phyloP scores from a whole-genome alignment of 2,329 filamentous ascomycete genomes.

The Penicillium sp. region DNA sequence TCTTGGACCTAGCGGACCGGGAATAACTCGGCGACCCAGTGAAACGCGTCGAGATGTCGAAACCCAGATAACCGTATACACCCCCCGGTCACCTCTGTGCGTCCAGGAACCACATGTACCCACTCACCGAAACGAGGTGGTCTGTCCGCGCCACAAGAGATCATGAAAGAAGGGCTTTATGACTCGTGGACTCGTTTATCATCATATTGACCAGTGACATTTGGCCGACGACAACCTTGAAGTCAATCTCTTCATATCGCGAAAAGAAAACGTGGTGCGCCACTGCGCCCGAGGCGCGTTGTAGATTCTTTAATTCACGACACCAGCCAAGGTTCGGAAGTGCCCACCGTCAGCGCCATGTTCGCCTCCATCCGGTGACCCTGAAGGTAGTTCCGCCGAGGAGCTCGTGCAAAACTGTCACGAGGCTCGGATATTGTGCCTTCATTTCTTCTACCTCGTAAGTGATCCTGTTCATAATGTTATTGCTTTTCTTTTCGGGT shows the following conservation, averaged over 20 bases:
- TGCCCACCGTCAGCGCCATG: conserved; percentile 10
- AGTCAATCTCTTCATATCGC: conserved; percentile 15
- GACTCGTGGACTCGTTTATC: conserved; percentile 19
- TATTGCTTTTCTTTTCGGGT: neutral
- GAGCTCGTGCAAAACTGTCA: conserved; percentile 11
- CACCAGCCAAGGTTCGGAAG: conserved; percentile 15
- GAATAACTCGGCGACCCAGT: conserved; percentile 11
- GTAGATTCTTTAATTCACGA: conserved; percentile 1
- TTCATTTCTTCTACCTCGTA: conserved; percentile 11
- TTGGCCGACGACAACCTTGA: conserved; percentile 6
- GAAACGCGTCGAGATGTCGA: conserved; percentile 12
- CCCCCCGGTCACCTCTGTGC: conserved; percentile 8
- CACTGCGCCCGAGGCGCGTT: conserved; percentile 5
- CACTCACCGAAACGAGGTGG: conserved; percentile 18
- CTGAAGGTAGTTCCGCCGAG: conserved; percentile 17
- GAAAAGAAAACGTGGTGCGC: conserved; percentile 2
- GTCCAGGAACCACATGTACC: conserved; percentile 4
- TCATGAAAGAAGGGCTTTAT: conserved; percentile 15
- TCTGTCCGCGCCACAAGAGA: conserved; percentile 19
- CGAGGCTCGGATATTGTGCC: conserved; percentile 8
- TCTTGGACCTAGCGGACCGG: conserved; percentile 17
- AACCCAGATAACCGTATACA: conserved; percentile 14
- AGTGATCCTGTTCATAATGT: conserved; percentile 13
- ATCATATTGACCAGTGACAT: conserved; percentile 16
- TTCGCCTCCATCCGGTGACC: conserved; percentile 13